Percentiles rank a stretch among this genome's conserved stretches.
Conservation (phyloP, 805 yeast genomes). For the Ogataea salicorniae region DNA sequence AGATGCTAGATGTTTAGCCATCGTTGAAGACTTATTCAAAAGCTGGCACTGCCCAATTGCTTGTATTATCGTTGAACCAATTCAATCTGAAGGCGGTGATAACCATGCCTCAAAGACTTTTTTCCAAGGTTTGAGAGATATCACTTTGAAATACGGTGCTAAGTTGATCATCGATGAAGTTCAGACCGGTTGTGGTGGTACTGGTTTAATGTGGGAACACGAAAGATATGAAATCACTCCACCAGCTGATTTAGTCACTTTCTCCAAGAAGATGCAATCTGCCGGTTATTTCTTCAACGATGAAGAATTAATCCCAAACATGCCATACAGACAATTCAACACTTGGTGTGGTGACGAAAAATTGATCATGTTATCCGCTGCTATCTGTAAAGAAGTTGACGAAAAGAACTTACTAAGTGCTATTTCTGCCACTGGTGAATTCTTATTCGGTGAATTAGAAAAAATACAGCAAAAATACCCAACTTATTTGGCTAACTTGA, state of each 20-base stretch:
- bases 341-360: conserved; percentile 95
- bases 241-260: conserved; percentile 80
- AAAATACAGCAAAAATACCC: conserved; percentile 53
- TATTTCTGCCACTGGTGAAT: conserved; percentile 60
- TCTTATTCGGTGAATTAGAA: conserved; percentile 54
- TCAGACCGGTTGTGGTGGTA: conserved; percentile 87
- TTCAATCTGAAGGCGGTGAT: conserved; percentile 90
- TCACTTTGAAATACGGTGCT: conserved; percentile 65
- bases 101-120: conserved; percentile 74
- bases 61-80: conserved; percentile 85
- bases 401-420: conserved; percentile 54
- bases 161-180: conserved; percentile 80
- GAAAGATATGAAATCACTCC: conserved; percentile 74
- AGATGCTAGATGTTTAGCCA: conserved; percentile 74
- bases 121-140: conserved; percentile 78
- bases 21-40: conserved; percentile 65
- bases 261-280: conserved; percentile 84
- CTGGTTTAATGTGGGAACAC: conserved; percentile 84
- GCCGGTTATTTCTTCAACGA: conserved; percentile 83
- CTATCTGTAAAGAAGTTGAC: conserved; percentile 61
- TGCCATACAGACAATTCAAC: conserved; percentile 86
- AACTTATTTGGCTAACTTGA: conserved; percentile 44
- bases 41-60: conserved; percentile 77
- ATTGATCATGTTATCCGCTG: conserved; percentile 67
- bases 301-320: conserved; percentile 66